Base-by-base conservation (phyloP, 192 early-diverging fungal species). In the Backusella sp. region DNA sequence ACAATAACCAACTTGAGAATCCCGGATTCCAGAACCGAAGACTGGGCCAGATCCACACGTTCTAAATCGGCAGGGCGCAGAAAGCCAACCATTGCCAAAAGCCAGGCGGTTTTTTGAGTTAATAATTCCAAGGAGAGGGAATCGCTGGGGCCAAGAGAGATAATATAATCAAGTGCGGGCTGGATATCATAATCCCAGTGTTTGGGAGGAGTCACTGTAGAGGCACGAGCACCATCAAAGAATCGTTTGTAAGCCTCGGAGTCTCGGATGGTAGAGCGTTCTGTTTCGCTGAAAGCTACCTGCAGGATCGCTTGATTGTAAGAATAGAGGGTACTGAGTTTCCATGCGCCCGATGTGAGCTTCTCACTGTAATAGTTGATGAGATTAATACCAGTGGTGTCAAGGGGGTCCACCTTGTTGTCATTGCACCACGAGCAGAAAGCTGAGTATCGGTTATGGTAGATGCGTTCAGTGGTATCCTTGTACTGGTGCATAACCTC, bases 151-250 rank as follows among this genome's bases (percentile, higher is more conserved):
- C 72, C 72, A 2, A 41, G n/a, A 0, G 1, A 1, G 0, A 15
- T 9, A n/a, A 73, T 1, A 9, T n/a, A 39, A 0, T 8, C 8
- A 0, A 73, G 6, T 0, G 35, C 49, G 0, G 72, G 72, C 0
- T 35, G 3, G 9, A 73, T 73, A 9, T 73, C 72, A 26, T 37
- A 69, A 7, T 52, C 49, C 0, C 4, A 52, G 17, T 17, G 15
- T n/a, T 52, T 52, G 1, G n/a, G 49, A 5, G 49, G 49, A 17
- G n/a, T 0, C 0, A 21, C n/a, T 0, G 49, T n/a, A 6, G 15
- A n/a, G 0, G 49, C 14, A 0, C 5, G 15, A 6, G n/a, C 1
- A 0, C 49, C 49, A 0, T 3, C n/a, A 19, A 52, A 17, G 5
- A 52, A 52, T 19, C n/a, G 49, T 0, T 4, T 52, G 49, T 52